These are phyloP conservation scores for Hypoxylon lenormandii DNA, from an alignment of 495 filamentous ascomycete genomes.

Conservation along the genomic window DNA sequence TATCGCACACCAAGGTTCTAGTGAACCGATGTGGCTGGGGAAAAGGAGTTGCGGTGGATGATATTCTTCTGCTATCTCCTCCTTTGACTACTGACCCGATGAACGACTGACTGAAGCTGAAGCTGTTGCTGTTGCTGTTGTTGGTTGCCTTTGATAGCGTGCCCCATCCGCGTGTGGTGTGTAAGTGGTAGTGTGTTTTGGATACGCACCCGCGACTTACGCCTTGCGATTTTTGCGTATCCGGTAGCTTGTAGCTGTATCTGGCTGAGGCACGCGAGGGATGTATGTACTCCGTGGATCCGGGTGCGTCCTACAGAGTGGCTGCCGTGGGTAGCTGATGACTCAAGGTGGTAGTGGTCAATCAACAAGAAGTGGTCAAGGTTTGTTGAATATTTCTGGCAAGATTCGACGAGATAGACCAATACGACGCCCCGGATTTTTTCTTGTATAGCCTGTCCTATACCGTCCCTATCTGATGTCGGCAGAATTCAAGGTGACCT, in stretches of 20 bases:
- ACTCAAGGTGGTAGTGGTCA: constrained; percentile 36
- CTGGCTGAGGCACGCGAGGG: not conserved
- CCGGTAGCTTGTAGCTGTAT: not conserved
- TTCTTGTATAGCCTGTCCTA: constrained; percentile 41
- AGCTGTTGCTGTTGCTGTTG: not conserved
- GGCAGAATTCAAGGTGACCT: constrained; percentile 43
- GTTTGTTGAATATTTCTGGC: constrained; percentile 20
- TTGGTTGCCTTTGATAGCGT: constrained; percentile 6
- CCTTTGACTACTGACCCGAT: constrained; percentile 30
- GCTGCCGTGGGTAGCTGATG: constrained; percentile 31
- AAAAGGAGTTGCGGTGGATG: not conserved
- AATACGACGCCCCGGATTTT: constrained; percentile 31
- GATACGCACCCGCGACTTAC: constrained; percentile 16
- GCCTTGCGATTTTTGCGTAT: constrained; percentile 2
- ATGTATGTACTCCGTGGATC: constrained; percentile 17
- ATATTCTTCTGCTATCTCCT: not conserved
- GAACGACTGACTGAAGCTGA: constrained; percentile 17
- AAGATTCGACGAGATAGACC: constrained; percentile 27
- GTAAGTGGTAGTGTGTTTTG: not conserved
- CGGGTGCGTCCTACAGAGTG: constrained; percentile 25
- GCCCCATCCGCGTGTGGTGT: constrained; percentile 8
- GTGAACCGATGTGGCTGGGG: constrained; percentile 34
- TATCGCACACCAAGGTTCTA: constrained; percentile 33
- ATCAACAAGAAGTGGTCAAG: constrained; percentile 32
- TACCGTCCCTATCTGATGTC: constrained; percentile 19